These are phyloP conservation scores for Suhomyces sp. DNA, from an alignment of 805 yeast species.

Conservation along the genomic window DNA sequence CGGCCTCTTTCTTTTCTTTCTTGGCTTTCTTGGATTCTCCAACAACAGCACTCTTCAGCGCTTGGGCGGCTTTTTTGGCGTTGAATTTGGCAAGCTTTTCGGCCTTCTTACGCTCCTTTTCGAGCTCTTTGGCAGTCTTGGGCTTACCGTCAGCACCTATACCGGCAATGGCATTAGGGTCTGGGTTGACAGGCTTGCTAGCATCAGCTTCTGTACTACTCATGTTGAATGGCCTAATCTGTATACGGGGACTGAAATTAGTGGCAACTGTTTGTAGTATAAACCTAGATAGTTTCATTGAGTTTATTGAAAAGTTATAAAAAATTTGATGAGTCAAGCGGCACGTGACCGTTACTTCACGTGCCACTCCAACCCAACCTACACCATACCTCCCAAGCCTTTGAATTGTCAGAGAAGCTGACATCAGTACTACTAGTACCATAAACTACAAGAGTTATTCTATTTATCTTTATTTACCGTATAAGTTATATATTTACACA, in stretches of 20 bases:
- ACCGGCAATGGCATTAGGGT: conserved; percentile 15
- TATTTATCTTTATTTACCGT: too few species aligned
- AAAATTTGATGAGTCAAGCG: conserved; percentile 10
- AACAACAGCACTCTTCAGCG: conserved; percentile 34
- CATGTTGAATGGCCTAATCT: conserved; percentile 6
- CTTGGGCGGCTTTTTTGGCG: conserved; percentile 71
- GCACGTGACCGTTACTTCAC: neutral
- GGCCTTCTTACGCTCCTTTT: conserved; percentile 84
- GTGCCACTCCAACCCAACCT: too few species aligned
- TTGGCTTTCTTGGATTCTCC: conserved; percentile 56
- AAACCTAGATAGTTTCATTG: conserved; percentile 2
- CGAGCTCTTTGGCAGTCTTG: conserved; percentile 77
- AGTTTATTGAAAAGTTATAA: conserved; percentile 3
- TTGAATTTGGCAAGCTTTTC: conserved; percentile 83
- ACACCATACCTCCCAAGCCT: too few species aligned
- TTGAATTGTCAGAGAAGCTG: too few species aligned
- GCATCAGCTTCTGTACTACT: conserved; percentile 9
- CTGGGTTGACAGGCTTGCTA: conserved; percentile 9
- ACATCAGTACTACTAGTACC: too few species aligned
- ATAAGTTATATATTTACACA: too few species aligned
- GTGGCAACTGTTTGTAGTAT: conserved; percentile 3
- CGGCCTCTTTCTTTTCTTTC: conserved; percentile 64
- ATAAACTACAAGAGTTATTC: too few species aligned
- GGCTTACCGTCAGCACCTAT: conserved; percentile 30
- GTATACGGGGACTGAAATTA: conserved; percentile 2